phyloP scores from a whole-genome alignment of 495 filamentous ascomycete species.

The Penicillium psychrofluorescens region DNA sequence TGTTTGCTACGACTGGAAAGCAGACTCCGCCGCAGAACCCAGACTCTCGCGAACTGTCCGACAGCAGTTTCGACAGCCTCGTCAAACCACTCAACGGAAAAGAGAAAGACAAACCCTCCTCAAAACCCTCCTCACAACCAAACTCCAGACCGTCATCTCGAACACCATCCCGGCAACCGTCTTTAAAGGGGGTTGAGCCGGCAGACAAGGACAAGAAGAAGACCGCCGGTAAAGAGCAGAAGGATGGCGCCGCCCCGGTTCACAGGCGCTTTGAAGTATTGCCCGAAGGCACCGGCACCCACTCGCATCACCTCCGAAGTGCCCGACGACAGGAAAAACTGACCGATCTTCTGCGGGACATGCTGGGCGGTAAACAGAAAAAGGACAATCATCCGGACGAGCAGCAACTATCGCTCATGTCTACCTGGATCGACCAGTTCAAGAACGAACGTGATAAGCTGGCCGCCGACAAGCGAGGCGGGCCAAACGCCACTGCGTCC shows the following conservation, averaged over 20 bases:
- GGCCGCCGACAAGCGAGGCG: conserved; percentile 68
- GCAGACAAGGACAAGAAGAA: conserved; percentile 29
- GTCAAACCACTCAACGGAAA: conserved; percentile 19
- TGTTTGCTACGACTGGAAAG: conserved; percentile 45
- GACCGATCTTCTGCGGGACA: conserved; percentile 79
- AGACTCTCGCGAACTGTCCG: conserved; percentile 31
- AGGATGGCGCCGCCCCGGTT: conserved; percentile 29
- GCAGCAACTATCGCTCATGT: conserved; percentile 86
- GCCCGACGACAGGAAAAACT: conserved; percentile 91
- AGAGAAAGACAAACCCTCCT: conserved; percentile 29
- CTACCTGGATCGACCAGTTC: conserved; percentile 91
- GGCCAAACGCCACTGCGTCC: conserved; percentile 68
- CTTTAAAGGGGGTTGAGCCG: conserved; percentile 27
- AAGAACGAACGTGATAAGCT: conserved; percentile 77
- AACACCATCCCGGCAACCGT: conserved; percentile 35
- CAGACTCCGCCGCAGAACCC: conserved; percentile 23
- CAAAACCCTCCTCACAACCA: conserved; percentile 23
- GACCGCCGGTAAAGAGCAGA: conserved; percentile 27
- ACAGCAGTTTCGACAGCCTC: conserved; percentile 32
- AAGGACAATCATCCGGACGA: conserved; percentile 61
- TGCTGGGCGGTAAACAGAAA: conserved; percentile 67
- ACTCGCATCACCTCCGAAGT: conserved; percentile 81
- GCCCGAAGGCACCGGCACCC: conserved; percentile 52
- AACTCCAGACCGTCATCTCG: conserved; percentile 32
- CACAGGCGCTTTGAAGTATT: conserved; percentile 54